Percentiles rank a stretch among this genome's conserved stretches.
Conservation (phyloP, 345 rosid species). For the Rhizophora apiculata region DNA sequence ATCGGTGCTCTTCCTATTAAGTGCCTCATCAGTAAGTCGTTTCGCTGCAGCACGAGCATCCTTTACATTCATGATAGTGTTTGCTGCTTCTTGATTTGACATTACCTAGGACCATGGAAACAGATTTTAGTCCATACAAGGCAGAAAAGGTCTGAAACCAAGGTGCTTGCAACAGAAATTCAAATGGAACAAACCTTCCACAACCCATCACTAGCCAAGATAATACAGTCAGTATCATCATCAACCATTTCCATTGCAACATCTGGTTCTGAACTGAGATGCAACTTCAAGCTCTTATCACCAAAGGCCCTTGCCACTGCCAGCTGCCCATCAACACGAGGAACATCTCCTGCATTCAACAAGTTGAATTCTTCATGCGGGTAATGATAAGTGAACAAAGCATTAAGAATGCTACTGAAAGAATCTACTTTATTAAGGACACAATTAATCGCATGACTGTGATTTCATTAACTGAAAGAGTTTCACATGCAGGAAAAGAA, state of each 20-base stretch:
- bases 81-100: conserved; percentile 83
- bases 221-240: conserved; percentile 59
- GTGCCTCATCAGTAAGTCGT: conserved; percentile 77
- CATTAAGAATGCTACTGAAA: too few relatives aligned
- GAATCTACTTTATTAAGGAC: too few relatives aligned
- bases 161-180: conserved; percentile 18
- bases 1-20: conserved; percentile 65
- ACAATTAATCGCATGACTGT: not conserved
- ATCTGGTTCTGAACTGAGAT: conserved; percentile 89
- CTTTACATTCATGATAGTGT: conserved; percentile 55
- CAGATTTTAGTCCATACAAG: not conserved
- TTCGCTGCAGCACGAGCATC: conserved; percentile 89
- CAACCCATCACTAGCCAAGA: conserved; percentile 88
- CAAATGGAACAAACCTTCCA: conserved; percentile 63
- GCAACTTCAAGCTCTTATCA: conserved; percentile 79
- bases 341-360: conserved; percentile 68
- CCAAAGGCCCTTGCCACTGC: conserved; percentile 98
- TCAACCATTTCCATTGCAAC: conserved; percentile 49
- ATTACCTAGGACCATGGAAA: conserved; percentile 52
- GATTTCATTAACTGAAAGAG: not conserved
- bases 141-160: not conserved
- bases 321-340: conserved; percentile 88
- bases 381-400: too few relatives aligned
- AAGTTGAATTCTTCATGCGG: not conserved
- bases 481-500: not conserved